These are phyloP conservation scores for Starmerella sirachaensis DNA, from an alignment of 805 yeast species.

Conservation along the genomic window DNA sequence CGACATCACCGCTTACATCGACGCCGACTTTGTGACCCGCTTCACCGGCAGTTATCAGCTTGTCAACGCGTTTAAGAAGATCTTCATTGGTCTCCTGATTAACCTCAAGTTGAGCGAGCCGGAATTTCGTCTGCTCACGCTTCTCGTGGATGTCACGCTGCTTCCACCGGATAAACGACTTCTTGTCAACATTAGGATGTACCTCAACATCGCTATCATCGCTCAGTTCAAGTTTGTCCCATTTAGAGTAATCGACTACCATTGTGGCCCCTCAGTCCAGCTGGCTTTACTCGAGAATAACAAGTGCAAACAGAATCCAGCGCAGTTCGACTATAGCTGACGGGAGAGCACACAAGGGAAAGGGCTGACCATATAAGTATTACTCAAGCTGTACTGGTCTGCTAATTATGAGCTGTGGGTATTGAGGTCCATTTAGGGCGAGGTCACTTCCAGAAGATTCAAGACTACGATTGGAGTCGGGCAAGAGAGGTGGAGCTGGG, in stretches of 20 bases:
- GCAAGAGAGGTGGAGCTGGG: too few species aligned
- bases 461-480: too few species aligned
- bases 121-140: conserved; percentile 65
- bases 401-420: too few species aligned
- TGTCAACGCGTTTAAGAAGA: conserved; percentile 62
- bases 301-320: too few species aligned
- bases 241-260: conserved; percentile 91
- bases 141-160: conserved; percentile 95
- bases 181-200: conserved; percentile 94
- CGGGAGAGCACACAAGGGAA: too few species aligned
- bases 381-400: too few species aligned
- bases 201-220: conserved; percentile 97
- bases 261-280: conserved; percentile 28
- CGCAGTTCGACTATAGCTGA: too few species aligned
- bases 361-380: too few species aligned
- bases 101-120: conserved; percentile 60
- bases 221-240: conserved; percentile 93
- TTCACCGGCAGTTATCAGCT: conserved; percentile 37
- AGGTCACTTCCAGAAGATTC: too few species aligned
- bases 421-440: too few species aligned
- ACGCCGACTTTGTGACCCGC: conserved; percentile 24
- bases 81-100: conserved; percentile 73
- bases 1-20: conserved; percentile 22
- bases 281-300: background rate
- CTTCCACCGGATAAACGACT: conserved; percentile 87